phyloP scores from a whole-genome alignment of 257 asterid genomes.

The Nicotiana sylvestris region DNA sequence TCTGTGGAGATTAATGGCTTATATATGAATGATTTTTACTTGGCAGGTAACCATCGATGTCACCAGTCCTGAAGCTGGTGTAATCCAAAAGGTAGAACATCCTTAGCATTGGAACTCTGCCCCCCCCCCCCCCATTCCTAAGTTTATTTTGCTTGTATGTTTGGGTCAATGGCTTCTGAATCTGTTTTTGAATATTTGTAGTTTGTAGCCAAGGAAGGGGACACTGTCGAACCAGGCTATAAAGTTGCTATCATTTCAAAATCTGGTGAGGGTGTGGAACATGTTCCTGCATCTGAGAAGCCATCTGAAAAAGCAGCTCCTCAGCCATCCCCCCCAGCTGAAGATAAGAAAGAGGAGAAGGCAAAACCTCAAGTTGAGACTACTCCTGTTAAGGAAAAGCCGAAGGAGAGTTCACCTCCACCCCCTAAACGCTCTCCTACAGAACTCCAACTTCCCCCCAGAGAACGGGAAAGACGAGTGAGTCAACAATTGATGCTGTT shows the following conservation, averaged over 20 bases:
- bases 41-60: constrained; percentile 95
- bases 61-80: constrained; percentile 97
- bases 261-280: constrained; percentile 78
- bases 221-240: constrained; percentile 91
- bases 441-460: constrained; percentile 95
- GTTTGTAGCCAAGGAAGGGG: constrained; percentile 92
- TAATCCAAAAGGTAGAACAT: constrained; percentile 70
- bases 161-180: background rate
- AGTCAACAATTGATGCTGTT: constrained; percentile 21
- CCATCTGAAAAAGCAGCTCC: constrained; percentile 55
- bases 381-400: constrained; percentile 47
- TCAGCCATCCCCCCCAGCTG: constrained; percentile 44
- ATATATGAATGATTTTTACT: constrained; percentile 17
- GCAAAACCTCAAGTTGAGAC: constrained; percentile 52
- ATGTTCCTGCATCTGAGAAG: constrained; percentile 80
- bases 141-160: background rate
- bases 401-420: constrained; percentile 47
- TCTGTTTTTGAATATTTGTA: constrained; percentile 20
- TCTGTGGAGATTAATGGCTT: background rate
- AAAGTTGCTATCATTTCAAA: constrained; percentile 85
- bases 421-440: constrained; percentile 63
- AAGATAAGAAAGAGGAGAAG: constrained; percentile 48
- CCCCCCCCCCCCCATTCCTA: background rate
- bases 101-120: background rate
- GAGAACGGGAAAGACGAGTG: constrained; percentile 94